Evolutionary conservation across 441 rosid species (phyloP).

Genomic region (Francoa sonchifolia): DNA sequence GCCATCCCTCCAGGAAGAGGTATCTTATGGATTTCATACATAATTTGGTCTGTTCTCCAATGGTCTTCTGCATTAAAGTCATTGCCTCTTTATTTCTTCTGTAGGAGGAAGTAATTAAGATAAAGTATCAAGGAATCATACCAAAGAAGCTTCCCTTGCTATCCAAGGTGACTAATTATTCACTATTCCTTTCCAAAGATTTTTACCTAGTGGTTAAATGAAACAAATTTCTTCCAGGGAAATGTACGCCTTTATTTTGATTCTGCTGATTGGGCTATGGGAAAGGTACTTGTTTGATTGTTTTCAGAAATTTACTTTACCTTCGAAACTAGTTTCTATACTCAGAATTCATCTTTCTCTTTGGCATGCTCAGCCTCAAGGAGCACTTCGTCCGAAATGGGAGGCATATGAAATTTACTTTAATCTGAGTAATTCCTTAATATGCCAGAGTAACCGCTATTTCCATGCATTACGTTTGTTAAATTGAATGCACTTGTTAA

Average conservation of each 20-base stretch:
- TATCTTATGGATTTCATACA: conserved; percentile 8
- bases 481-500: too few species aligned
- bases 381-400: conserved; percentile 49
- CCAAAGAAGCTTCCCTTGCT: conserved; percentile 47
- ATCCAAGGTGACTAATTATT: conserved; percentile 28
- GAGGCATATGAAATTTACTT: conserved; percentile 23
- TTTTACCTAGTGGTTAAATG: conserved; percentile 5
- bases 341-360: not conserved
- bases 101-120: conserved; percentile 44
- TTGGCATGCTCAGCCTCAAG: conserved; percentile 25
- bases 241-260: conserved; percentile 58
- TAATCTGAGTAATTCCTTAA: not conserved
- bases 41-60: not conserved
- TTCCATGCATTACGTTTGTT: not conserved
- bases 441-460: not conserved
- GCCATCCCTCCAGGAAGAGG: conserved; percentile 38
- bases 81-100: not conserved
- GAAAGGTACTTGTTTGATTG: conserved; percentile 27
- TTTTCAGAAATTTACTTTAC: not conserved
- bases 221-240: conserved; percentile 26
- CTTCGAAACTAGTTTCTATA: not conserved
- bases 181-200: not conserved
- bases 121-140: conserved; percentile 46
- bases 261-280: conserved; percentile 70
- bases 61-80: not conserved